Percentiles rank a stretch among this genome's conserved stretches.
Conservation (phyloP, 352 stramenopile genomes). For the Pythium aquatile region DNA sequence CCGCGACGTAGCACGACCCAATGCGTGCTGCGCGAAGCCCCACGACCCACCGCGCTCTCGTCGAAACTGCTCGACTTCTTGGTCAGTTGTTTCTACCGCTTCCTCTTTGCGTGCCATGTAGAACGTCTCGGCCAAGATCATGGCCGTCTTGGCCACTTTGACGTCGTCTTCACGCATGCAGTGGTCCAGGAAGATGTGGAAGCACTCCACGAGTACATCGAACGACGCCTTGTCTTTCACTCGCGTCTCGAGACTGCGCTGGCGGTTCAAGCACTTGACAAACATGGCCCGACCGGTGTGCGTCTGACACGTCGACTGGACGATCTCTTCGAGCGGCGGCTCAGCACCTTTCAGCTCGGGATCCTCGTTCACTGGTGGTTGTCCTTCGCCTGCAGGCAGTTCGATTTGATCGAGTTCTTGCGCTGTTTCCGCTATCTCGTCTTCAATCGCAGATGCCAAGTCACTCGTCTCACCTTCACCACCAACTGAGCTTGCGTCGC, state of each 20-base stretch:
- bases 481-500: not conserved
- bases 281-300: slow-evolving; percentile 60
- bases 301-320: slow-evolving; percentile 25
- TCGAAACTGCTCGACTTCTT: slow-evolving; percentile 25
- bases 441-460: slow-evolving; percentile 21
- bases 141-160: slow-evolving; percentile 84
- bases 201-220: slow-evolving; percentile 58
- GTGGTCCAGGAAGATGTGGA: slow-evolving; percentile 69
- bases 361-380: not conserved
- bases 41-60: slow-evolving; percentile 30
- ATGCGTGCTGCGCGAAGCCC: slow-evolving; percentile 26
- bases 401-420: slow-evolving; percentile 5
- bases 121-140: slow-evolving; percentile 87
- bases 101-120: slow-evolving; percentile 37
- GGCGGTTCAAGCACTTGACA: slow-evolving; percentile 78
- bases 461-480: slow-evolving; percentile 12
- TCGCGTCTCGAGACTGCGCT: slow-evolving; percentile 78
- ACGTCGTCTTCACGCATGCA: slow-evolving; percentile 79
- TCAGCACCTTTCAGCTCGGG: not conserved
- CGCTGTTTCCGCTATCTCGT: slow-evolving; percentile 2
- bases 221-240: slow-evolving; percentile 63
- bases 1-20: slow-evolving; percentile 49
- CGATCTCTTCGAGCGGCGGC: slow-evolving; percentile 18
- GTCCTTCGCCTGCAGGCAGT: not conserved
- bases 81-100: not conserved